phyloP scores from a whole-genome alignment of 257 asterid genomes.

The Echium plantagineum region DNA sequence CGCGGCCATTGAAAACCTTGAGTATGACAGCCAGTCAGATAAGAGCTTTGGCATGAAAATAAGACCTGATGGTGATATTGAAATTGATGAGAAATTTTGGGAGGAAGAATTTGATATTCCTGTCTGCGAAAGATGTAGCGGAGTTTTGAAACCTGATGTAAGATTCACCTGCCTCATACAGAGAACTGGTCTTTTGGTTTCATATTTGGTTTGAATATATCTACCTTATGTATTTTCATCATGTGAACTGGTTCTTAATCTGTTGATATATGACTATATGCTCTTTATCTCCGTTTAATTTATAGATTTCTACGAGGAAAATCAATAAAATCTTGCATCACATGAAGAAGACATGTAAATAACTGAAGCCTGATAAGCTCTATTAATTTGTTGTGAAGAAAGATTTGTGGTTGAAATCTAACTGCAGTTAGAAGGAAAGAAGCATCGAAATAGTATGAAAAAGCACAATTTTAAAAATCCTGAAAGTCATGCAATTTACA shows the following conservation, averaged over 20 bases:
- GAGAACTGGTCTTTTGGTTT: neutral
- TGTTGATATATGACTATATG: neutral
- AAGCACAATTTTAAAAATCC: too few relatives aligned
- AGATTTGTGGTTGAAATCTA: too few relatives aligned
- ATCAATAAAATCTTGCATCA: too few relatives aligned
- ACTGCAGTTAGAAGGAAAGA: too few relatives aligned
- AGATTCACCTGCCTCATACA: conserved; percentile 15
- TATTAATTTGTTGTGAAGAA: too few relatives aligned
- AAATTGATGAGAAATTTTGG: conserved; percentile 96
- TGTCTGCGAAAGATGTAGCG: conserved; percentile 54
- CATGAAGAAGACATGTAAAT: too few relatives aligned
- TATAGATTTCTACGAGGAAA: too few relatives aligned
- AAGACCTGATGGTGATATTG: conserved; percentile 97
- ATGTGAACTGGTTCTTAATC: neutral
- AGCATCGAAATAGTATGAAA: too few relatives aligned
- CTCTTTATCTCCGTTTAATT: too few relatives aligned
- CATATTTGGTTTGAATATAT: neutral
- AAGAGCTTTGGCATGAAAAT: conserved; percentile 93
- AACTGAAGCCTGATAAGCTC: too few relatives aligned
- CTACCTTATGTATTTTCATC: neutral
- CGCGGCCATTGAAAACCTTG: conserved; percentile 82
- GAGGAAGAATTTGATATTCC: conserved; percentile 88
- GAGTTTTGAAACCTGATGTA: conserved; percentile 88
- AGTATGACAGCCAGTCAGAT: conserved; percentile 80
- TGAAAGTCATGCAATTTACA: too few relatives aligned